These are phyloP conservation scores for Picea glauca DNA, from an alignment of 75 land plant species.

Conservation along the genomic window DNA sequence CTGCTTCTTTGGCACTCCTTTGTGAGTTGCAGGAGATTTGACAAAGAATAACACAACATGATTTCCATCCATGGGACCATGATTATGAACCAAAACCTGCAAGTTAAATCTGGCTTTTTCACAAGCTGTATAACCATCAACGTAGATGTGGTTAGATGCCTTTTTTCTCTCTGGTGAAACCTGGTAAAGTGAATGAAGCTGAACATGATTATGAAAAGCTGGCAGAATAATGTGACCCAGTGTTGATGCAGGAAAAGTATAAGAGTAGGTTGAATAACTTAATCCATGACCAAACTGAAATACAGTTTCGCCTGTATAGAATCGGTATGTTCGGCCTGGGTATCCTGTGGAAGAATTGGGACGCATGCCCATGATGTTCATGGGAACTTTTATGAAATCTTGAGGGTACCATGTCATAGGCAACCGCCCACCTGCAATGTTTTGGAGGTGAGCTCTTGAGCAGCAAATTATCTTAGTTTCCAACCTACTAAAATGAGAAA, in stretches of 20 bases:
- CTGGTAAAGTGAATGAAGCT: background rate
- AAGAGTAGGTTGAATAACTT: conserved; percentile 63
- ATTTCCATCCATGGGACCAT: conserved; percentile 56
- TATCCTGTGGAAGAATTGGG: conserved; percentile 68
- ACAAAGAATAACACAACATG: conserved; percentile 63
- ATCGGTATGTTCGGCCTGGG: conserved; percentile 95
- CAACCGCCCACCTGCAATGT: conserved; percentile 70
- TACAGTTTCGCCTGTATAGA: conserved; percentile 72
- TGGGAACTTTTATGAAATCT: conserved; percentile 67
- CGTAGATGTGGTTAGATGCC: conserved; percentile 13
- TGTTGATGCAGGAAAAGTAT: conserved; percentile 42
- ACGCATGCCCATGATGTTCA: conserved; percentile 92
- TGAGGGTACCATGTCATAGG: conserved; percentile 94
- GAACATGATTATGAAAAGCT: conserved; percentile 2
- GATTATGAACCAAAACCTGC: conserved; percentile 49
- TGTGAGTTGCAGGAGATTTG: conserved; percentile 16
- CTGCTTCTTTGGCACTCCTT: conserved; percentile 63
- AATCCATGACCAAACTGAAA: conserved; percentile 84
- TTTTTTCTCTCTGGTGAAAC: background rate
- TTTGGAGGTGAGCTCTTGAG: background rate
- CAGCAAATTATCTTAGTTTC: background rate
- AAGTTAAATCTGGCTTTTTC: conserved; percentile 32
- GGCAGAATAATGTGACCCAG: conserved; percentile 16
- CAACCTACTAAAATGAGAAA: conserved; percentile 2
- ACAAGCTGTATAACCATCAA: conserved; percentile 40